phyloP scores from a whole-genome alignment of 768 basidiomycete genomes.

The Gautieria morchelliformis region DNA sequence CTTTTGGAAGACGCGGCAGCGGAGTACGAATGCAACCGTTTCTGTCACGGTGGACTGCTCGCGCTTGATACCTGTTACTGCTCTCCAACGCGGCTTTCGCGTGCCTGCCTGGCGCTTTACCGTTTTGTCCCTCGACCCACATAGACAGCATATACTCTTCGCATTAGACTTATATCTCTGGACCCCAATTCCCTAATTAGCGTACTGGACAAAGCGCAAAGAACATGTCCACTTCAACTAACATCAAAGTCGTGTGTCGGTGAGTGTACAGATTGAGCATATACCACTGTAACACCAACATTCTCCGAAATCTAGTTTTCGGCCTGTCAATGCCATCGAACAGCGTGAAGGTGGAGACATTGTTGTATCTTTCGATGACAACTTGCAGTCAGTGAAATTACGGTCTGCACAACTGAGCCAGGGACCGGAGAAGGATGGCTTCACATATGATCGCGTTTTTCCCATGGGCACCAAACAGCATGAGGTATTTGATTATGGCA shows the following conservation, averaged over 20 bases:
- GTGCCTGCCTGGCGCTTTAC: neutral
- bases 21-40: neutral
- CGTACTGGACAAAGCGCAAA: slow-evolving; percentile 13
- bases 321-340: slow-evolving; percentile 90
- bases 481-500: slow-evolving; percentile 97
- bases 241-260: slow-evolving; percentile 99
- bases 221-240: slow-evolving; percentile 67
- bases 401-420: slow-evolving; percentile 57
- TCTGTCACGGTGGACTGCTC: neutral
- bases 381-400: slow-evolving; percentile 75
- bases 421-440: slow-evolving; percentile 93
- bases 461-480: slow-evolving; percentile 83
- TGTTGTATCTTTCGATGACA: slow-evolving; percentile 82
- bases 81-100: slow-evolving; percentile 1
- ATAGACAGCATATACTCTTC: neutral
- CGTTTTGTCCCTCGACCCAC: neutral
- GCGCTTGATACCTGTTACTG: neutral
- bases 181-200: neutral
- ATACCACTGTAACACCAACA: neutral
- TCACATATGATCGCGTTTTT: slow-evolving; percentile 96
- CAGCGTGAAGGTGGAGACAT: slow-evolving; percentile 79
- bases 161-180: neutral
- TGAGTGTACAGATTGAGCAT: slow-evolving; percentile 30
- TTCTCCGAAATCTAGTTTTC: slow-evolving; percentile 51
- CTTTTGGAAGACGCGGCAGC: neutral